Base-by-base conservation (phyloP, 2,329 filamentous ascomycete species). In the Talaromyces sp. region DNA sequence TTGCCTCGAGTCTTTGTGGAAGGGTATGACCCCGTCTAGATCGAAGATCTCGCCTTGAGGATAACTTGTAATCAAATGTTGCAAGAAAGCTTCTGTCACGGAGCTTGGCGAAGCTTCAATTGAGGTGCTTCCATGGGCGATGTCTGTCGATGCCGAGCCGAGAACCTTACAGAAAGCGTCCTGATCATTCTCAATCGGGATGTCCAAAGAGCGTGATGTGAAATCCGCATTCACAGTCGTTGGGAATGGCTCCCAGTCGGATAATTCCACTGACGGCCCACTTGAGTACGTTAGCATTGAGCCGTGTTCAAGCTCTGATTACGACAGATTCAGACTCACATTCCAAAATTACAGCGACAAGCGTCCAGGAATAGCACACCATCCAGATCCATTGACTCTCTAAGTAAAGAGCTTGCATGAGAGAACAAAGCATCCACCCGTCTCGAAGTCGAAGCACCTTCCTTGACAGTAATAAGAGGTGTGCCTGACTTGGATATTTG, bases 341-440 rank as follows among this genome's bases (percentile, higher is more conserved):
- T 67, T 62, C 69, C 63, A 52, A 64, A 65, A 42, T 70, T 70
- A 11, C 65, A 69, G 12, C 63, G 69, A 31, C 66, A 33, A 3
- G 67, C 62, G 58, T 67, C 61, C 2, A 77, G 64, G 18, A 75
- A 73, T 1, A 73, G 66, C 4, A 68, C 66, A 2, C 77, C 78
- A 18, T 77, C 75, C 0, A 78, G 67, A 28, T 79, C 74, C 44
- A 81, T 69, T 0, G 74, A 75, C 31, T 77, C 70, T 3, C 74
- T 71, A 12, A 82, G 71, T 1, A 81, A 71, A 4, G 72, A 69
- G 23, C 79, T 77, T 4, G 80, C 80, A 35, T 74, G 76, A 0
- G 76, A 73, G 42, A 81, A 80, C 1, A 81, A 65, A 8, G 68
- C 59, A 8, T 65, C 67, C 3, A 63, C 62, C 6, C 59, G 64